These are phyloP conservation scores for Trichoderma virens DNA, from an alignment of 495 filamentous ascomycete species.

Conservation along the genomic window DNA sequence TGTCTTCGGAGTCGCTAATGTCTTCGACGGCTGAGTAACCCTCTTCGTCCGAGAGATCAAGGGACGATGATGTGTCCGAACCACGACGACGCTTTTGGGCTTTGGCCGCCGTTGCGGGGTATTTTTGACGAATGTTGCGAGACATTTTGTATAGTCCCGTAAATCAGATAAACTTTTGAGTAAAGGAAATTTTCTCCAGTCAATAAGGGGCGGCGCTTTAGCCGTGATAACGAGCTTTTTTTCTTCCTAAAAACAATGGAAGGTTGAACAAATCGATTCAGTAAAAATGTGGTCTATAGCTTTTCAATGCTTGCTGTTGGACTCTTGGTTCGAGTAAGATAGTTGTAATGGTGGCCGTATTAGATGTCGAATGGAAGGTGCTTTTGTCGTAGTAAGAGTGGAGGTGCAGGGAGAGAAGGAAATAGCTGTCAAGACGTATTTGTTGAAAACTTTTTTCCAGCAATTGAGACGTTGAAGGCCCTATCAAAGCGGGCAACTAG, in stretches of 20 bases:
- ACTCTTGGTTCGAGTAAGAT: not conserved
- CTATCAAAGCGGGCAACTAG: constrained; percentile 4
- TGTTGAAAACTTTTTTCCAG: constrained; percentile 12
- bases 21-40: constrained; percentile 67
- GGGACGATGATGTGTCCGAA: constrained; percentile 36
- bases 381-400: constrained; percentile 6
- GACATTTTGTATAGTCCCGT: constrained; percentile 32
- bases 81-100: constrained; percentile 27
- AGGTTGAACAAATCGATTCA: not conserved
- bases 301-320: not conserved
- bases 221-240: not conserved
- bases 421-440: constrained; percentile 20
- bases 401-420: constrained; percentile 9
- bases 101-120: constrained; percentile 33
- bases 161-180: constrained; percentile 1
- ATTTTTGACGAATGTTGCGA: constrained; percentile 45
- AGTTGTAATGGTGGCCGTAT: not conserved
- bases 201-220: not conserved
- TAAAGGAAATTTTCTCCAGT: not conserved
- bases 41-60: constrained; percentile 56
- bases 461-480: constrained; percentile 9
- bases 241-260: not conserved
- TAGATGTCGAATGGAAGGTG: not conserved
- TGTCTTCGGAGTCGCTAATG: constrained; percentile 66
- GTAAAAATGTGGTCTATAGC: not conserved